A percentile compares a stretch with the other conserved stretches of the same genome.
phyloP scores from a whole-genome alignment of 805 yeast genomes.

The Torulaspora microellipsoides region DNA sequence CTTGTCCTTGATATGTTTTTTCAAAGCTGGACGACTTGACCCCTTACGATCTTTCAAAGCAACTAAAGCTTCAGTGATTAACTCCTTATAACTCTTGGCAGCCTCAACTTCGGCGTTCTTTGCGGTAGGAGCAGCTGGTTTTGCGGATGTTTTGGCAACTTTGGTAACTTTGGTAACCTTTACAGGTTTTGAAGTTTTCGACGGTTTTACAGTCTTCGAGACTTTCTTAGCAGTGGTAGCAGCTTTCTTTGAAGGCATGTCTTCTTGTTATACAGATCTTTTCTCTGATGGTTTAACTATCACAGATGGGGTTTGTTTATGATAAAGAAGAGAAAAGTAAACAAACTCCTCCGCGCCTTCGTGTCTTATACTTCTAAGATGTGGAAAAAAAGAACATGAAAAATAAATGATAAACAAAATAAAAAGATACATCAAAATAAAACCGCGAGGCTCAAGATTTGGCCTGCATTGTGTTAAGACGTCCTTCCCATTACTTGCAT shows the following conservation, averaged over 20 bases:
- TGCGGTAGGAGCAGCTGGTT: constrained; percentile 4
- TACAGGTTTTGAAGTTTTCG: constrained; percentile 3
- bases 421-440: too few species aligned
- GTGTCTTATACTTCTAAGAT: too few species aligned
- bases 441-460: too few species aligned
- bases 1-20: constrained; percentile 63
- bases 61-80: constrained; percentile 53
- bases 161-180: constrained; percentile 4
- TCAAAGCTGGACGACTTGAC: constrained; percentile 79
- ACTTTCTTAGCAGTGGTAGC: background rate
- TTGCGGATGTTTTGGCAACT: constrained; percentile 2
- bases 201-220: background rate
- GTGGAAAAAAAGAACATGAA: too few species aligned
- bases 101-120: constrained; percentile 11
- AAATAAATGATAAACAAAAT: too few species aligned
- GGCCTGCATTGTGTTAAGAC: too few species aligned
- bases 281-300: too few species aligned
- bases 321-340: too few species aligned
- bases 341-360: too few species aligned
- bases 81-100: constrained; percentile 26
- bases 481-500: too few species aligned
- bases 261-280: too few species aligned
- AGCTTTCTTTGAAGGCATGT: constrained; percentile 1
- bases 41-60: constrained; percentile 79
- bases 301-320: too few species aligned